phyloP scores from a whole-genome alignment of 208 protist species.

The Crithidia thermophila region DNA sequence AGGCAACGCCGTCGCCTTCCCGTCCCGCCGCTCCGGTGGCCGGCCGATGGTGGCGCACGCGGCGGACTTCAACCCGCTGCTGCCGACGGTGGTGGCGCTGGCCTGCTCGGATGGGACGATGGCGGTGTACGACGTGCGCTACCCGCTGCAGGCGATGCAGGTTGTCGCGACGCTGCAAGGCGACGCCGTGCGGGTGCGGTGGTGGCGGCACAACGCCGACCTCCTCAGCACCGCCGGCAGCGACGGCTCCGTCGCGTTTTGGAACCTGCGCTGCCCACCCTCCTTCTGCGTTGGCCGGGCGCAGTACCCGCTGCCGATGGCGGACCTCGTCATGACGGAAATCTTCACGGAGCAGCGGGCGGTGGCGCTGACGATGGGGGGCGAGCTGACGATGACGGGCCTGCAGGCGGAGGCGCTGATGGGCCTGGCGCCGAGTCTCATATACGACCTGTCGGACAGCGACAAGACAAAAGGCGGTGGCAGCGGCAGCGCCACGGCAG shows the following conservation, averaged over 20 bases:
- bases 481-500: background rate
- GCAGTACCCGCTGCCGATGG: slow-evolving; percentile 57
- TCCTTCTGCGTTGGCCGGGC: slow-evolving; percentile 81
- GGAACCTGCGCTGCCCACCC: slow-evolving; percentile 75
- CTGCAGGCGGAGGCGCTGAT: slow-evolving; percentile 52
- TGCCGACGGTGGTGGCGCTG: slow-evolving; percentile 64
- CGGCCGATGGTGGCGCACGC: slow-evolving; percentile 42
- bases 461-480: slow-evolving; percentile 8
- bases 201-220: slow-evolving; percentile 71
- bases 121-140: slow-evolving; percentile 76
- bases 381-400: slow-evolving; percentile 45
- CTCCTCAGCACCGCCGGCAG: slow-evolving; percentile 74
- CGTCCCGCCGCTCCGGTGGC: slow-evolving; percentile 11
- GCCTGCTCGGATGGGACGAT: slow-evolving; percentile 74
- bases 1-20: slow-evolving; percentile 25
- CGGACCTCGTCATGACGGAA: slow-evolving; percentile 56
- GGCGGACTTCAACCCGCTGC: slow-evolving; percentile 73
- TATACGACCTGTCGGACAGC: background rate
- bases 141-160: slow-evolving; percentile 50
- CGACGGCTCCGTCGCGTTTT: slow-evolving; percentile 80
- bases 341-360: slow-evolving; percentile 75
- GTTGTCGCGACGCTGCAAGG: slow-evolving; percentile 76
- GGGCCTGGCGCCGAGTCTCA: slow-evolving; percentile 40
- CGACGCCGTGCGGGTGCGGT: slow-evolving; percentile 65
- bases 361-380: slow-evolving; percentile 64